Percentiles rank a stretch among this genome's conserved stretches.
These are phyloP conservation scores for Russula foetens DNA, from an alignment of 768 basidiomycete genomes.

Conservation along the genomic window DNA sequence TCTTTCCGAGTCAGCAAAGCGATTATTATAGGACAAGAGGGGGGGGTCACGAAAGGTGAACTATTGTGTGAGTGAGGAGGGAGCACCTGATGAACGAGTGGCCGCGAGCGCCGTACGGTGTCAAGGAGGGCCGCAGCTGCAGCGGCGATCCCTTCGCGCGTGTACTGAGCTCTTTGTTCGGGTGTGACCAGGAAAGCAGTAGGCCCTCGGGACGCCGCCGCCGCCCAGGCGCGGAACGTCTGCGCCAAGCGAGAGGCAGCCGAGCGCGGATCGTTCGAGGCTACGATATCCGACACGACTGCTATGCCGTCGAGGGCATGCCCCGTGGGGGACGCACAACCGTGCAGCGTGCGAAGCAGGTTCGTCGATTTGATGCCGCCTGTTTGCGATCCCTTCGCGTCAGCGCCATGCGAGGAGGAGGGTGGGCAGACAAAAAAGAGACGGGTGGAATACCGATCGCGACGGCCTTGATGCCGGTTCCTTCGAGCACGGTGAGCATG, in stretches of 20 bases:
- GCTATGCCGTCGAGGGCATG: slow-evolving; percentile 74
- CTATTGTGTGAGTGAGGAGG: background rate
- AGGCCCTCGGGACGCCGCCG: slow-evolving; percentile 10
- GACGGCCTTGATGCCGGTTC: slow-evolving; percentile 60
- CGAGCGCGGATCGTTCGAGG: slow-evolving; percentile 45
- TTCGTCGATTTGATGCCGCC: slow-evolving; percentile 85
- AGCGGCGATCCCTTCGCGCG: slow-evolving; percentile 32
- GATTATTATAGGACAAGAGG: background rate
- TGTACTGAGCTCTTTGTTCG: slow-evolving; percentile 18
- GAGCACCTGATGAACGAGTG: slow-evolving; percentile 74
- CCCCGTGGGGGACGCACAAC: slow-evolving; percentile 49
- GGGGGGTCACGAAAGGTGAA: background rate
- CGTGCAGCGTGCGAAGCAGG: slow-evolving; percentile 66
- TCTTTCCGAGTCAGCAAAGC: background rate
- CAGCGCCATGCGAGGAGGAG: background rate
- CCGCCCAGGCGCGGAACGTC: slow-evolving; percentile 39
- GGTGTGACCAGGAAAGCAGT: slow-evolving; percentile 20
- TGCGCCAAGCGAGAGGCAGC: slow-evolving; percentile 40
- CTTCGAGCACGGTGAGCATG: slow-evolving; percentile 57
- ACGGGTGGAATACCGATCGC: slow-evolving; percentile 58
- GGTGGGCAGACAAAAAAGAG: background rate
- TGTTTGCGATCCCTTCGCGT: slow-evolving; percentile 27
- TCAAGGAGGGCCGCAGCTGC: slow-evolving; percentile 43
- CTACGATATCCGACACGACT: slow-evolving; percentile 80
- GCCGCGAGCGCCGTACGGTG: slow-evolving; percentile 43